Evolutionary conservation across 2,329 filamentous ascomycete species (phyloP).

Genomic region (Graphilbum fragrans): DNA sequence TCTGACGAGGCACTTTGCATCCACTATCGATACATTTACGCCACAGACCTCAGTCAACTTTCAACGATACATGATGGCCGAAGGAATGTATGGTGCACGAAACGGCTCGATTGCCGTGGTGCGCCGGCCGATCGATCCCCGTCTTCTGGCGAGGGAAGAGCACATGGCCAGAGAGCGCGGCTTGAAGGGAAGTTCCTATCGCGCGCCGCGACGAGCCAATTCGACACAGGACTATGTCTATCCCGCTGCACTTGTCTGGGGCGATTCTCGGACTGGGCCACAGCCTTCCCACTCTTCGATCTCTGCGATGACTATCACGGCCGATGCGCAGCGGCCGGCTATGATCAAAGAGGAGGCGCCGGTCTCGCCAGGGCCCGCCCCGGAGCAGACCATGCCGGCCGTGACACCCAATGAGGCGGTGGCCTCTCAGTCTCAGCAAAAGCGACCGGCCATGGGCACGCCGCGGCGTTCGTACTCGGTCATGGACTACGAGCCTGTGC

Average conservation of each 20-base stretch:
- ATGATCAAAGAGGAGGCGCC: constrained; percentile 2
- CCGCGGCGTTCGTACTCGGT: constrained; percentile 47
- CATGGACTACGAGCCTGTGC: constrained; percentile 45
- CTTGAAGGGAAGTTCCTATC: background rate
- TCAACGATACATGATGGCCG: background rate
- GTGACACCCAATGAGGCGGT: background rate
- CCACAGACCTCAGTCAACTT: too few relatives aligned
- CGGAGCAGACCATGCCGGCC: background rate
- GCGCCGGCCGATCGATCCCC: background rate
- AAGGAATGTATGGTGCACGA: background rate
- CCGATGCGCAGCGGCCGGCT: constrained; percentile 3
- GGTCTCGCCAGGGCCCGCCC: background rate
- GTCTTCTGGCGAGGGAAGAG: background rate
- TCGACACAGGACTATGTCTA: constrained; percentile 32
- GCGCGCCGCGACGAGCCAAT: constrained; percentile 29
- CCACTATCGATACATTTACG: too few relatives aligned
- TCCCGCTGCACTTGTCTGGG: background rate
- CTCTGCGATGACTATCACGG: background rate
- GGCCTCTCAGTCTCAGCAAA: background rate
- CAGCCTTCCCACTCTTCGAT: background rate
- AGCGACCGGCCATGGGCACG: constrained; percentile 15
- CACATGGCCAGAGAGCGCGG: background rate
- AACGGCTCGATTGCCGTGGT: background rate
- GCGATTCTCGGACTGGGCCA: background rate
- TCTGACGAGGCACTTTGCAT: too few relatives aligned